phyloP scores from a whole-genome alignment of 2,329 filamentous ascomycete genomes.

The Aspergillus felis region DNA sequence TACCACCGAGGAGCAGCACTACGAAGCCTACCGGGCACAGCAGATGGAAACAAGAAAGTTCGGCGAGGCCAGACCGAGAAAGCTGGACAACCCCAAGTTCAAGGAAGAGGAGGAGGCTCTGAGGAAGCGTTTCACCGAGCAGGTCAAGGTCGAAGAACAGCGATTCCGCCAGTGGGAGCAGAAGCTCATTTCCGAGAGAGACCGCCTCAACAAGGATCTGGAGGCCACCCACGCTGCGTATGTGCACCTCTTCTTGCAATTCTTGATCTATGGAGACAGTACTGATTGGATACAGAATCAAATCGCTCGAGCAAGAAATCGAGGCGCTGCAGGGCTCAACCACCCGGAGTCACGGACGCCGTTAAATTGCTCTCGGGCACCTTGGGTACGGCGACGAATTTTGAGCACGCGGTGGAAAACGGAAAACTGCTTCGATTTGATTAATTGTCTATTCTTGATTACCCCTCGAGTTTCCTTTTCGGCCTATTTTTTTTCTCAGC shows the following conservation, averaged over 20 bases:
- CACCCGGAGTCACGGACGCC: slow-evolving; percentile 87
- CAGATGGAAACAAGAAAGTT: slow-evolving; percentile 99
- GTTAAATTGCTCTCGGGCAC: slow-evolving; percentile 51
- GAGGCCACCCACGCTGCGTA: slow-evolving; percentile 88
- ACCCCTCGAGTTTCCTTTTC: slow-evolving; percentile 28
- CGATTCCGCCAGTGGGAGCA: slow-evolving; percentile 99
- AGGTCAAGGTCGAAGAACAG: slow-evolving; percentile 99
- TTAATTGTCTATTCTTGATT: slow-evolving; percentile 33
- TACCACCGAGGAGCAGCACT: slow-evolving; percentile 98
- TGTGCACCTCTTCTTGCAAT: slow-evolving; percentile 19
- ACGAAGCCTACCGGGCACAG: slow-evolving; percentile 97
- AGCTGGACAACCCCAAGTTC: slow-evolving; percentile 99
- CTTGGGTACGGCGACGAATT: slow-evolving; percentile 15
- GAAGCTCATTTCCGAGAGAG: slow-evolving; percentile 98
- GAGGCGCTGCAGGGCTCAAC: slow-evolving; percentile 88
- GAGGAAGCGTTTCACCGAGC: slow-evolving; percentile 98
- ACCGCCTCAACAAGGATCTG: slow-evolving; percentile 99
- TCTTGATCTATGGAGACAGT: background rate
- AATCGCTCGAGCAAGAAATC: slow-evolving; percentile 72
- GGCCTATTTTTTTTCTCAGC: slow-evolving; percentile 24
- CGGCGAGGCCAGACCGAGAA: slow-evolving; percentile 91
- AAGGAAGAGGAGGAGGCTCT: slow-evolving; percentile 99
- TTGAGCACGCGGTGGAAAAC: slow-evolving; percentile 25
- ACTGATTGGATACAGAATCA: slow-evolving; percentile 43
- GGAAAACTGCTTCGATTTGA: slow-evolving; percentile 26